phyloP scores from a whole-genome alignment of 306 rosid species.

The Trichosanthes truncata region DNA sequence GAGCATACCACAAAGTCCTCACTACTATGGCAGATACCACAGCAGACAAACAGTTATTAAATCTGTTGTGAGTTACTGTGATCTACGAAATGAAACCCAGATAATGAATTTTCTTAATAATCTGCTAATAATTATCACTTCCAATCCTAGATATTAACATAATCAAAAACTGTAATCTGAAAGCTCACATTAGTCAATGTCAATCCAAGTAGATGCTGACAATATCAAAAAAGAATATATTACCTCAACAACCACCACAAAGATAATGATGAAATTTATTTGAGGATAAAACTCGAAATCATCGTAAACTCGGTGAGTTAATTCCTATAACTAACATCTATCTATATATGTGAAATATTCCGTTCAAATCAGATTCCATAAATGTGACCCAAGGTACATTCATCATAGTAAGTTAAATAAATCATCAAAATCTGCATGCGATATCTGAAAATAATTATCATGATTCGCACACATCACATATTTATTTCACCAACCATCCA shows the following conservation, averaged over 20 bases:
- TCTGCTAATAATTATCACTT: background rate
- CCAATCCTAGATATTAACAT: background rate
- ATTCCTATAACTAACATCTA: background rate
- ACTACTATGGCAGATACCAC: background rate
- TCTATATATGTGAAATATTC: background rate
- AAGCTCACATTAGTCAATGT: background rate
- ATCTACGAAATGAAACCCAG: too few species aligned
- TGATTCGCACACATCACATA: background rate
- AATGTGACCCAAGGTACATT: background rate
- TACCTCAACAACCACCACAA: background rate
- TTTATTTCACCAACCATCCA: background rate
- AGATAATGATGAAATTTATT: background rate
- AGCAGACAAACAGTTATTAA: background rate
- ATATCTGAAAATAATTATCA: background rate
- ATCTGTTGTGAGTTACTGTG: background rate
- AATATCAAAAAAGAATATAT: background rate
- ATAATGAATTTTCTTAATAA: too few species aligned
- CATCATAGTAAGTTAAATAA: background rate
- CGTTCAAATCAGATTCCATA: background rate
- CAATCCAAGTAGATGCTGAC: background rate
- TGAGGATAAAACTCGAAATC: background rate
- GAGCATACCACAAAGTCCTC: background rate
- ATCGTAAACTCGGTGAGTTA: background rate
- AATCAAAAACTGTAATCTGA: background rate
- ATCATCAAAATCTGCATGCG: background rate